These are phyloP conservation scores for Dipteronia sinensis DNA, from an alignment of 345 rosid genomes.

Conservation along the genomic window DNA sequence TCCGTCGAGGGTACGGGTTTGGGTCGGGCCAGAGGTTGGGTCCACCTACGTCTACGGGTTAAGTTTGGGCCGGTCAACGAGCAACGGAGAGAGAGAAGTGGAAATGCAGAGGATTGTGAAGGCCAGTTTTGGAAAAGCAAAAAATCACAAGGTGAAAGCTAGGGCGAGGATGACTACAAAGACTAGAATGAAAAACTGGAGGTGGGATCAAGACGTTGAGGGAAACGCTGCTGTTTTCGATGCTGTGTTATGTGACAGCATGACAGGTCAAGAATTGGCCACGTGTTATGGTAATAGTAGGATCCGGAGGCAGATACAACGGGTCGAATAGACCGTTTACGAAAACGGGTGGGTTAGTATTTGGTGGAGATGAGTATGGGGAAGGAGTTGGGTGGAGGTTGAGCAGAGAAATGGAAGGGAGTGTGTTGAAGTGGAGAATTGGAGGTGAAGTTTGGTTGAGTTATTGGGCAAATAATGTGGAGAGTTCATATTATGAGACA, in stretches of 20 bases:
- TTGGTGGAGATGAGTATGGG: conserved; percentile 78
- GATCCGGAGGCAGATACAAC: conserved; percentile 4
- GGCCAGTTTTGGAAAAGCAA: conserved; percentile 42
- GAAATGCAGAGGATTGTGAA: conserved; percentile 45
- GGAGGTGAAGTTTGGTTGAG: conserved; percentile 80
- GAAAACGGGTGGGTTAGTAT: conserved; percentile 74
- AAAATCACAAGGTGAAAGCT: conserved; percentile 49
- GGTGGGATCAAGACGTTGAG: conserved; percentile 78
- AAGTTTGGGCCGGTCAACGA: conserved; percentile 76
- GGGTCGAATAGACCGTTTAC: conserved; percentile 57
- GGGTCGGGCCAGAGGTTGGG: conserved; percentile 89
- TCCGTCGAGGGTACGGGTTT: conserved; percentile 61
- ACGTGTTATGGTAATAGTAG: neutral
- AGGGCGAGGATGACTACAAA: conserved; percentile 47
- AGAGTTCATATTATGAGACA: conserved; percentile 60
- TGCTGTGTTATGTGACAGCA: conserved; percentile 56
- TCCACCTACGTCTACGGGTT: conserved; percentile 66
- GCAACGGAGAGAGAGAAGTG: conserved; percentile 51
- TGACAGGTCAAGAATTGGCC: conserved; percentile 50
- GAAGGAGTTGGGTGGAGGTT: conserved; percentile 74
- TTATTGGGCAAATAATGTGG: conserved; percentile 64
- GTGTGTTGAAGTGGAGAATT: conserved; percentile 84
- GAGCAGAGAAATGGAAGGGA: conserved; percentile 90
- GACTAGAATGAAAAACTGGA: conserved; percentile 68
- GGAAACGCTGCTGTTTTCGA: conserved; percentile 82